These are phyloP conservation scores for Solanum acaule DNA, from an alignment of 257 asterid genomes.

Conservation along the genomic window DNA sequence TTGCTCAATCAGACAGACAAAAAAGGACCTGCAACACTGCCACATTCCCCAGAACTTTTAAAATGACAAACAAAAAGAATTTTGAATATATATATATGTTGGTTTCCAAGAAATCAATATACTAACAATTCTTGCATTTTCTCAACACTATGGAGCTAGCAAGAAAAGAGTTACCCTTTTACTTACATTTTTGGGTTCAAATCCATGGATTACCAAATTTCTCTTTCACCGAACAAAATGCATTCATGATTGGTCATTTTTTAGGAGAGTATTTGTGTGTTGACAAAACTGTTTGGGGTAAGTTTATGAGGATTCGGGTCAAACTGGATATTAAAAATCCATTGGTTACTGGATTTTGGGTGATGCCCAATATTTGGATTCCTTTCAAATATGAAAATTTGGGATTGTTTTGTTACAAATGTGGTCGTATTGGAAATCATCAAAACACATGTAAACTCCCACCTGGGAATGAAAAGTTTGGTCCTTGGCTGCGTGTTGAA, in stretches of 20 bases:
- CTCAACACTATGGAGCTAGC: too few species aligned
- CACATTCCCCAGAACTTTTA: too few species aligned
- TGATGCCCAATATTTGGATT: slow-evolving; percentile 5
- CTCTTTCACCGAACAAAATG: slow-evolving; percentile 7
- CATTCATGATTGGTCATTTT: slow-evolving; percentile 7
- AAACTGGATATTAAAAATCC: slow-evolving; percentile 10
- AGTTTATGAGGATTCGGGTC: slow-evolving; percentile 11
- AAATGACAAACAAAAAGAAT: too few species aligned
- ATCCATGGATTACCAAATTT: slow-evolving; percentile 18
- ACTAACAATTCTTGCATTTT: too few species aligned
- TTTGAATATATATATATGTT: too few species aligned
- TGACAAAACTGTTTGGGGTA: neutral
- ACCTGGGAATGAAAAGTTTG: slow-evolving; percentile 7
- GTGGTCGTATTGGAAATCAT: slow-evolving; percentile 15
- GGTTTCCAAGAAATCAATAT: too few species aligned
- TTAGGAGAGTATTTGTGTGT: slow-evolving; percentile 2
- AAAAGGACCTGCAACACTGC: too few species aligned
- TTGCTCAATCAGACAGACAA: too few species aligned
- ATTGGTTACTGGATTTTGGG: slow-evolving; percentile 14
- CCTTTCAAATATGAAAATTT: slow-evolving; percentile 23
- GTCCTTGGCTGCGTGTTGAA: slow-evolving; percentile 18
- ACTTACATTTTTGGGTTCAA: neutral
- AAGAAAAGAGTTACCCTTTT: too few species aligned
- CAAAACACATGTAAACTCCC: slow-evolving; percentile 15
- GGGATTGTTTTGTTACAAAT: slow-evolving; percentile 1